Conservation (phyloP, 192 early-diverging fungal species). For the Podila minutissima region DNA sequence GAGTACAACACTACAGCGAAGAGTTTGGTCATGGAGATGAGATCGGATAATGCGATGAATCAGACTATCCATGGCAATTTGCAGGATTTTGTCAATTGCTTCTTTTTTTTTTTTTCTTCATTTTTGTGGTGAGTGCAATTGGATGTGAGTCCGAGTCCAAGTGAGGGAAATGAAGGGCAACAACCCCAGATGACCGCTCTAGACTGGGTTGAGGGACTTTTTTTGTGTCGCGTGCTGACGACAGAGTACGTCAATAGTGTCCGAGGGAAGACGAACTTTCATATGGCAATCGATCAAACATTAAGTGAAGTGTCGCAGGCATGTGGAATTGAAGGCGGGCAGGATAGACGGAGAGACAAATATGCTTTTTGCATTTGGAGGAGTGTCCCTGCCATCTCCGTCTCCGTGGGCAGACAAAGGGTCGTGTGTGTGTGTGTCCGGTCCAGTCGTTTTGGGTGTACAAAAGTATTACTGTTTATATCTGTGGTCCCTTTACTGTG, state of each 20-base stretch:
- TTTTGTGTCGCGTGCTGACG: not conserved
- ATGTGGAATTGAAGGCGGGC: not conserved
- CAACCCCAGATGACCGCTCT: no score
- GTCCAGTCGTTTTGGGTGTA: no score
- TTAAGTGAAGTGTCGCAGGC: not conserved
- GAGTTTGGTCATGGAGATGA: no score
- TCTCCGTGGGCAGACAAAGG: not conserved
- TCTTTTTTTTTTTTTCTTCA: no score
- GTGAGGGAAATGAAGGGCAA: no score
- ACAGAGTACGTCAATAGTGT: not conserved
- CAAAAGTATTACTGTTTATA: no score
- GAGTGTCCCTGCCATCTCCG: constrained; percentile 2
- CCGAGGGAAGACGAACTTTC: not conserved
- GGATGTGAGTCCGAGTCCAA: no score
- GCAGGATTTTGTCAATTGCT: no score
- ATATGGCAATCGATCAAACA: not conserved
- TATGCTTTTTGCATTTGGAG: not conserved
- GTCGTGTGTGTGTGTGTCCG: not conserved
- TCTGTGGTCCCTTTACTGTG: not conserved
- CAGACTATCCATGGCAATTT: no score
- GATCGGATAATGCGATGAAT: no score
- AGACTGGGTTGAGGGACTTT: not conserved
- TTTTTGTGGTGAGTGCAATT: no score
- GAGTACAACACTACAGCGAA: no score
- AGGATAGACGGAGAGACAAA: not conserved